These are phyloP conservation scores for Fraxinus nigra DNA, from an alignment of 305 asterid species.

Conservation along the genomic window DNA sequence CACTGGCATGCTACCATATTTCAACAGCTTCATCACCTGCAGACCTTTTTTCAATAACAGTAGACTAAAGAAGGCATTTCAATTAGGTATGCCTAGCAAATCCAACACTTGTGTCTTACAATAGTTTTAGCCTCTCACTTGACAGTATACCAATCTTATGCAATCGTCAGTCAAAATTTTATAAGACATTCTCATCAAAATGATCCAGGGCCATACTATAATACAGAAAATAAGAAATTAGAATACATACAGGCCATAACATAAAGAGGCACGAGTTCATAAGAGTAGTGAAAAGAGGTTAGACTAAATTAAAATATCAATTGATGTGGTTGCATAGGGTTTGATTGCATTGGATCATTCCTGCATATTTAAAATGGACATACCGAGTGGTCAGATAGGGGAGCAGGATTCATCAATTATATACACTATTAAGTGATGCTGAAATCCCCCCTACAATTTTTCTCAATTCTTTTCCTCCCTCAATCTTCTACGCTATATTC, in stretches of 20 bases:
- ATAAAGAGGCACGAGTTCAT: not conserved
- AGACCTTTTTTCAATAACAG: not conserved
- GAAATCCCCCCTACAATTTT: not conserved
- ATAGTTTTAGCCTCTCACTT: not conserved
- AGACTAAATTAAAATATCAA: not conserved
- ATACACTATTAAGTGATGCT: not conserved
- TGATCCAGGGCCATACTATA: not conserved
- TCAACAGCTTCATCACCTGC: not conserved
- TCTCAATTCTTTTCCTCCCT: not conserved
- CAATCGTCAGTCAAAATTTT: not conserved
- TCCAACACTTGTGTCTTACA: not conserved
- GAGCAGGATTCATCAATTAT: not conserved
- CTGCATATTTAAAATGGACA: not conserved
- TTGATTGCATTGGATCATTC: not conserved
- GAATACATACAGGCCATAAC: not conserved
- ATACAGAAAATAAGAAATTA: not conserved
- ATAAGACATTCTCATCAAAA: not conserved
- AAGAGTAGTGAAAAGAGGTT: not conserved
- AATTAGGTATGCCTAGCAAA: not conserved
- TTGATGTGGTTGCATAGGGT: not conserved
- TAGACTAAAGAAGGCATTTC: not conserved
- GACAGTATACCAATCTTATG: not conserved
- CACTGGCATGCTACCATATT: not conserved
- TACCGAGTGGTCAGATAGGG: not conserved
- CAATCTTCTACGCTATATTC: not conserved